A percentile compares a stretch with the other conserved stretches of the same genome.
These are phyloP conservation scores for Ettlia oleoabundans DNA, from an alignment of 139 green algal genomes.

Conservation along the genomic window DNA sequence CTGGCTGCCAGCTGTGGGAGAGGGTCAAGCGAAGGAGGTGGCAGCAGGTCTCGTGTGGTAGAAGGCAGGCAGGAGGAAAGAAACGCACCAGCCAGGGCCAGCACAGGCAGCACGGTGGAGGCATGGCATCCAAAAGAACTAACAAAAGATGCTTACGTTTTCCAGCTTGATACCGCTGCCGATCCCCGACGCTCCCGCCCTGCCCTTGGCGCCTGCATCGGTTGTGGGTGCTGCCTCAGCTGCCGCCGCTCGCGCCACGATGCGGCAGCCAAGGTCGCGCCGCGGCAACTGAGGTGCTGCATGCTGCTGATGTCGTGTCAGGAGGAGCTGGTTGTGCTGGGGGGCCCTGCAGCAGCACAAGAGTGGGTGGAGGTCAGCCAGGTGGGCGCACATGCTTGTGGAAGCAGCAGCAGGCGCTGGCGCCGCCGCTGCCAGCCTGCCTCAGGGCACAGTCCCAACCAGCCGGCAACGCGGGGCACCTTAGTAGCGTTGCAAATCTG, in stretches of 20 bases:
- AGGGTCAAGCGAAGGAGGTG: too few relatives aligned
- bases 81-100: too few relatives aligned
- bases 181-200: conserved; percentile 53
- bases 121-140: not conserved
- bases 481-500: not conserved
- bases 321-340: not conserved
- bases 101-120: too few relatives aligned
- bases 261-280: not conserved
- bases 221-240: not conserved
- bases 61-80: too few relatives aligned
- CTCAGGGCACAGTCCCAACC: not conserved
- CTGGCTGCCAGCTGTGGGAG: too few relatives aligned
- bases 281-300: not conserved
- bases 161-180: conserved; percentile 77
- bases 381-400: not conserved
- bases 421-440: not conserved
- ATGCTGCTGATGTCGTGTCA: conserved; percentile 25
- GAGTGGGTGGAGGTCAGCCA: not conserved
- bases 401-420: not conserved
- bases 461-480: not conserved
- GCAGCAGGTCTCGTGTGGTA: too few relatives aligned
- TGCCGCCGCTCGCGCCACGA: conserved; percentile 2
- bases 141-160: conserved; percentile 58
- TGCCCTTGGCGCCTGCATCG: not conserved
- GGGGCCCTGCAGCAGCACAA: not conserved